phyloP scores from a whole-genome alignment of 345 rosid species.

The Euphorbia peplus region DNA sequence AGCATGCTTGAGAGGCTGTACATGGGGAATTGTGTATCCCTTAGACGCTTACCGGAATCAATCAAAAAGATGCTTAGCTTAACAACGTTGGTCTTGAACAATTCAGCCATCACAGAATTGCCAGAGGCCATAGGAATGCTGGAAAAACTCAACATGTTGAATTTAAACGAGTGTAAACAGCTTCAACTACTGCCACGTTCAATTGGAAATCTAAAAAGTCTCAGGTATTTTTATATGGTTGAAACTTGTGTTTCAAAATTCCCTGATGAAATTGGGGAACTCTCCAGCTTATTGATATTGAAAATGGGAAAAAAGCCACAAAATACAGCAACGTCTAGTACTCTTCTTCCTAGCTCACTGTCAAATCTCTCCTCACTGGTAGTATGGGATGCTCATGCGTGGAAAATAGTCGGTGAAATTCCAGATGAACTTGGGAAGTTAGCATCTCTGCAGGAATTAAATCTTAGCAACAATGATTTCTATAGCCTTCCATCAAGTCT shows the following conservation, averaged over 20 bases:
- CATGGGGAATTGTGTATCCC: slow-evolving; percentile 19
- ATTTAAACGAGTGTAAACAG: slow-evolving; percentile 29
- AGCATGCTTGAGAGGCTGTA: slow-evolving; percentile 38
- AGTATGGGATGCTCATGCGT: slow-evolving; percentile 42
- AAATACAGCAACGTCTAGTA: background rate
- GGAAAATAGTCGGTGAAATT: slow-evolving; percentile 39
- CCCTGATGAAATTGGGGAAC: slow-evolving; percentile 42
- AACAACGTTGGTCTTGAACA: slow-evolving; percentile 23
- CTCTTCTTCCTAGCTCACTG: slow-evolving; percentile 40
- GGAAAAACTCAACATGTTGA: slow-evolving; percentile 38
- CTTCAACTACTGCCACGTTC: slow-evolving; percentile 46
- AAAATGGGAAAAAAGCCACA: slow-evolving; percentile 32
- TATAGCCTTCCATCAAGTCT: slow-evolving; percentile 48
- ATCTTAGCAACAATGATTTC: slow-evolving; percentile 36
- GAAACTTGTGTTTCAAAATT: slow-evolving; percentile 39
- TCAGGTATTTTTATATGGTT: slow-evolving; percentile 33
- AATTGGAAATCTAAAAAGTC: slow-evolving; percentile 36
- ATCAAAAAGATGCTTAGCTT: slow-evolving; percentile 35
- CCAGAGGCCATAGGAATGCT: slow-evolving; percentile 49
- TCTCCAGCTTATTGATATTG: slow-evolving; percentile 34
- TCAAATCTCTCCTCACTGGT: slow-evolving; percentile 33
- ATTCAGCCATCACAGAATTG: slow-evolving; percentile 30
- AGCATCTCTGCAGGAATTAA: slow-evolving; percentile 31
- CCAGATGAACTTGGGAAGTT: slow-evolving; percentile 52
- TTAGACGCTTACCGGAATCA: slow-evolving; percentile 37